phyloP scores from a whole-genome alignment of 202 grass and related monocot species.

The Carex arenaria region DNA sequence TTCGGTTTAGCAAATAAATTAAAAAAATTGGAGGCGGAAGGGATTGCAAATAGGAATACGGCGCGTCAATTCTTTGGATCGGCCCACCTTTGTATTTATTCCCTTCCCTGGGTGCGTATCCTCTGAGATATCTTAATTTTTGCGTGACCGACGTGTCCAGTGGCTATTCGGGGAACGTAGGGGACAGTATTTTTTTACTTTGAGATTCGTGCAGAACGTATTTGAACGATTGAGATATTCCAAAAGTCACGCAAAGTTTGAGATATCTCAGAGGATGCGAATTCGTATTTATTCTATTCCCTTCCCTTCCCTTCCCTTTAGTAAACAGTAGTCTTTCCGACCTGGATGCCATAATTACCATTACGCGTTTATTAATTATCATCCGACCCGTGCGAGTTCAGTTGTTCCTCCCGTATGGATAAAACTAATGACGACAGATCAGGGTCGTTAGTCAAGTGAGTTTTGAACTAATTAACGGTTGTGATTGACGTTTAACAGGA shows the following conservation, averaged over 20 bases:
- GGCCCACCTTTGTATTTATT: neutral
- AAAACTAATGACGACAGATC: neutral
- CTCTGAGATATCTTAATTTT: too few relatives aligned
- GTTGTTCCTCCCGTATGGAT: neutral
- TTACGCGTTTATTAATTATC: neutral
- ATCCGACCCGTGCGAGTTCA: neutral
- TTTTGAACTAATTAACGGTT: neutral
- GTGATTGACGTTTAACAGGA: neutral
- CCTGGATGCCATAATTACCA: conserved; percentile 14
- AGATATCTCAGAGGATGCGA: too few relatives aligned
- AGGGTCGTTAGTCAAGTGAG: neutral
- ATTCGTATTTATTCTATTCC: too few relatives aligned
- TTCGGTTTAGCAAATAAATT: neutral
- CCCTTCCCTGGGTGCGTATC: neutral
- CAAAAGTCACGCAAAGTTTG: too few relatives aligned
- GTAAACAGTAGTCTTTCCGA: neutral
- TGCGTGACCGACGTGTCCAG: too few relatives aligned
- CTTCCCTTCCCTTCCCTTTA: neutral
- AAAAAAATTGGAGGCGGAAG: neutral
- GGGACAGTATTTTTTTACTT: too few relatives aligned
- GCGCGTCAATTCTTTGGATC: neutral
- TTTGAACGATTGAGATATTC: too few relatives aligned
- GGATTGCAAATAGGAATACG: neutral
- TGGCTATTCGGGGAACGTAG: too few relatives aligned
- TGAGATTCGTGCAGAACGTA: too few relatives aligned